Percentiles rank a stretch among this genome's conserved stretches.
These are phyloP conservation scores for Nephelium lappaceum DNA, from an alignment of 345 rosid genomes.

Conservation along the genomic window DNA sequence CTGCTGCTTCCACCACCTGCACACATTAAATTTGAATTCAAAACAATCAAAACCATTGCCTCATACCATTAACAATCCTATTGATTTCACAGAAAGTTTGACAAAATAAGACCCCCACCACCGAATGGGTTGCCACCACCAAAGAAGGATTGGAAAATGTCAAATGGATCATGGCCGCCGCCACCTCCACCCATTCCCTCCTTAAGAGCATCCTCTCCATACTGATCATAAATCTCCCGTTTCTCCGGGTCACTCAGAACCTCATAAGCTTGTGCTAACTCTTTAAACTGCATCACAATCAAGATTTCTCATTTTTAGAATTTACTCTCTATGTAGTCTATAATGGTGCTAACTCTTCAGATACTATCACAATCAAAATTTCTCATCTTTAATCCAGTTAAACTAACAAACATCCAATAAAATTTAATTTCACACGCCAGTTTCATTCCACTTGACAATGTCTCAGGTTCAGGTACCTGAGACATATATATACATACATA, in stretches of 20 bases:
- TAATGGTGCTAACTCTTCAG: no score
- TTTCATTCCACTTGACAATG: no score
- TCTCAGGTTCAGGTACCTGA: no score
- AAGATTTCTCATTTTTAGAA: neutral
- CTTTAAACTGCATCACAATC: constrained; percentile 56
- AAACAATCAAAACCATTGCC: neutral
- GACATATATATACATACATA: no score
- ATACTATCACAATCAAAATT: no score
- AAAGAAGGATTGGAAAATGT: constrained; percentile 76
- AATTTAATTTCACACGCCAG: neutral
- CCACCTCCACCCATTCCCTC: constrained; percentile 91
- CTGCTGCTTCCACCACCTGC: constrained; percentile 79
- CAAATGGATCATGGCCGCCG: constrained; percentile 71
- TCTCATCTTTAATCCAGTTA: no score
- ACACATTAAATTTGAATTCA: neutral
- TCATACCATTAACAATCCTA: no score
- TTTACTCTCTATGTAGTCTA: neutral
- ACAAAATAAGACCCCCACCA: constrained; percentile 28
- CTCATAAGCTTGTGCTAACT: constrained; percentile 83
- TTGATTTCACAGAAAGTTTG: neutral
- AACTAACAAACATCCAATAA: neutral
- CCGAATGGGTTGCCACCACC: constrained; percentile 81
- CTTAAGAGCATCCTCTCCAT: constrained; percentile 85
- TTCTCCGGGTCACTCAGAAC: constrained; percentile 80
- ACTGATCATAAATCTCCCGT: constrained; percentile 77